Percentiles rank a stretch among this genome's conserved stretches.
These are phyloP conservation scores for Russula griseocarnosa DNA, from an alignment of 768 basidiomycete species.

Conservation along the genomic window DNA sequence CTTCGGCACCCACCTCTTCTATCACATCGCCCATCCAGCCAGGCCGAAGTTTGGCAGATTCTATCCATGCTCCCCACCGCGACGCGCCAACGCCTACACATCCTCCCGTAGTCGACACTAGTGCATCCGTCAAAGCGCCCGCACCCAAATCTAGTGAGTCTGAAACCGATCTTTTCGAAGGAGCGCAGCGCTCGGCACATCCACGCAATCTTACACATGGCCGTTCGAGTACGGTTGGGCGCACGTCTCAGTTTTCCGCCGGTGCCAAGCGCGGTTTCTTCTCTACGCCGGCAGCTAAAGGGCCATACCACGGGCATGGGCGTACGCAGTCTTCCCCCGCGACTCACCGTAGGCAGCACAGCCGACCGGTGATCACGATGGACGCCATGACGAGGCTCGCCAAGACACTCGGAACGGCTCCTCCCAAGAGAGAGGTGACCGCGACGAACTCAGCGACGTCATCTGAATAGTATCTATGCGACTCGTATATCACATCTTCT, in stretches of 20 bases:
- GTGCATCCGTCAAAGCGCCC: slow-evolving; percentile 59
- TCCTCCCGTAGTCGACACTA: not conserved
- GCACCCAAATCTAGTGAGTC: slow-evolving; percentile 40
- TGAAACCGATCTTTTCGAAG: not conserved
- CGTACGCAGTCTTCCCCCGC: slow-evolving; percentile 65
- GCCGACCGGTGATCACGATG: slow-evolving; percentile 66
- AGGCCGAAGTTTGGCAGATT: not conserved
- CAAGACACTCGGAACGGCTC: slow-evolving; percentile 49
- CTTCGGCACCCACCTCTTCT: not conserved
- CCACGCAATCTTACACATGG: slow-evolving; percentile 43
- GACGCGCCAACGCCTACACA: not conserved
- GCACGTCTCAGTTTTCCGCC: slow-evolving; percentile 29
- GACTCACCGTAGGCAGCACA: slow-evolving; percentile 43
- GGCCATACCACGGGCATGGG: slow-evolving; percentile 45
- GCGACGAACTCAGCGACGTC: slow-evolving; percentile 23
- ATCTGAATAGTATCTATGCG: slow-evolving; percentile 27
- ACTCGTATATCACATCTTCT: not conserved
- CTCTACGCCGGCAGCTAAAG: slow-evolving; percentile 38
- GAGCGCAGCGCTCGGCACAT: slow-evolving; percentile 24
- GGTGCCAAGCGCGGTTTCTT: slow-evolving; percentile 28
- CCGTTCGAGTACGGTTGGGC: slow-evolving; percentile 56
- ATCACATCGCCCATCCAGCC: slow-evolving; percentile 5
- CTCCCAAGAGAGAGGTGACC: slow-evolving; percentile 28
- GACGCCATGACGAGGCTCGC: slow-evolving; percentile 67
- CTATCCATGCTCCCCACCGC: slow-evolving; percentile 5